phyloP scores from a whole-genome alignment of 2,329 filamentous ascomycete genomes.

The Cytospora paraplurivora region DNA sequence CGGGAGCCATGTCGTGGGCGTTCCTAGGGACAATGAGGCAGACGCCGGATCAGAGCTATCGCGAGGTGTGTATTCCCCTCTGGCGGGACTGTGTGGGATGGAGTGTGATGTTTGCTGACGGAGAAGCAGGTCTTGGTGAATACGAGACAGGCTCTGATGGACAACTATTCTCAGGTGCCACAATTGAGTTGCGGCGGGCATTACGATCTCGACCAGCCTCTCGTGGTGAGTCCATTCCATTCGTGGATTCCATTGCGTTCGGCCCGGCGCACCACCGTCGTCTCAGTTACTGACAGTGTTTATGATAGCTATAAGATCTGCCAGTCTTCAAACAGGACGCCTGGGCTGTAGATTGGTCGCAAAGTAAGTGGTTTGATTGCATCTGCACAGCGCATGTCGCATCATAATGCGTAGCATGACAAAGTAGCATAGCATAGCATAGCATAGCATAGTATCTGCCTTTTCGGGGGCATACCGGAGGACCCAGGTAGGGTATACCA shows the following conservation, averaged over 20 bases:
- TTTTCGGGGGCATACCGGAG: not conserved
- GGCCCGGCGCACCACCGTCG: not conserved
- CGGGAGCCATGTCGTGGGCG: slow-evolving; percentile 45
- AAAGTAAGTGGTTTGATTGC: not conserved
- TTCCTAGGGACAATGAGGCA: slow-evolving; percentile 40
- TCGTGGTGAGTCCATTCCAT: slow-evolving; percentile 27
- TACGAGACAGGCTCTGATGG: slow-evolving; percentile 31
- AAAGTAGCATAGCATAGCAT: slow-evolving; percentile 5
- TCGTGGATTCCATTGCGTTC: not conserved
- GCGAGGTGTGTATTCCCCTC: slow-evolving; percentile 32
- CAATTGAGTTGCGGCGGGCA: slow-evolving; percentile 37
- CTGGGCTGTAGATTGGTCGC: no score
- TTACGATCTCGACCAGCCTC: slow-evolving; percentile 34
- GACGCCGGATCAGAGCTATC: slow-evolving; percentile 37
- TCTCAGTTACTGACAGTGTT: slow-evolving; percentile 4
- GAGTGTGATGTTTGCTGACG: slow-evolving; percentile 6
- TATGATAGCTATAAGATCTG: slow-evolving; percentile 15
- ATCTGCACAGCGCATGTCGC: not conserved
- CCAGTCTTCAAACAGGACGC: not conserved
- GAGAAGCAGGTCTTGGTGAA: slow-evolving; percentile 31
- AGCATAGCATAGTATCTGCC: not conserved
- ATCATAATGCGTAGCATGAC: not conserved
- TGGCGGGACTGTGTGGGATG: not conserved
- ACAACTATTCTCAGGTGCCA: slow-evolving; percentile 35
- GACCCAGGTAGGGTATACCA: no score